These are phyloP conservation scores for Coemansia sp. DNA, from an alignment of 192 early-diverging fungal species.

Conservation along the genomic window DNA sequence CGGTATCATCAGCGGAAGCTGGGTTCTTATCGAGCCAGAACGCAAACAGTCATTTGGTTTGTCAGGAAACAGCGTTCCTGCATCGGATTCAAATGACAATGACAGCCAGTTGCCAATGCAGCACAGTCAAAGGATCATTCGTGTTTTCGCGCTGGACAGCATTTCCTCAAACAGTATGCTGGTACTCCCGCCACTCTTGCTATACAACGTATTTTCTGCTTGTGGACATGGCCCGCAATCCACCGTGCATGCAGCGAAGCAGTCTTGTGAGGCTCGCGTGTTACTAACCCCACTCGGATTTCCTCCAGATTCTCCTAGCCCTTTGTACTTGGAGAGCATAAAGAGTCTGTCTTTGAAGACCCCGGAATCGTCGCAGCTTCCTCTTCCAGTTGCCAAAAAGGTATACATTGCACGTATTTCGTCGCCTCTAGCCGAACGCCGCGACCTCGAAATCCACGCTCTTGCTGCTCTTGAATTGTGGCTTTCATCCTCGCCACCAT, in stretches of 20 bases:
- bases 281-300: slow-evolving; percentile 35
- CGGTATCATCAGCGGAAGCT: slow-evolving; percentile 50
- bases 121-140: slow-evolving; percentile 35
- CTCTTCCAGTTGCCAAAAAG: slow-evolving; percentile 34
- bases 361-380: slow-evolving; percentile 15
- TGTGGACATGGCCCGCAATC: neutral
- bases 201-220: slow-evolving; percentile 20
- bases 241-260: neutral
- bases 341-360: neutral
- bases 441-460: slow-evolving; percentile 35
- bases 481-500: slow-evolving; percentile 10
- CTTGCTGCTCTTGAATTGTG: slow-evolving; percentile 44
- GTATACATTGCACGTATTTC: slow-evolving; percentile 38
- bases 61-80: neutral
- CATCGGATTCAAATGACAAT: neutral
- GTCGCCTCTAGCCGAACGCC: slow-evolving; percentile 47
- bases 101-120: neutral
- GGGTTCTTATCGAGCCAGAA: slow-evolving; percentile 28
- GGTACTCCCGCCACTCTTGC: slow-evolving; percentile 41
- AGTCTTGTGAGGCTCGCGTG: neutral
- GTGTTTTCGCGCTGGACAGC: slow-evolving; percentile 23
- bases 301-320: slow-evolving; percentile 21
- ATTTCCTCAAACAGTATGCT: slow-evolving; percentile 6
- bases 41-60: neutral
- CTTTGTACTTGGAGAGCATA: slow-evolving; percentile 11